Evolutionary conservation across 2,329 filamentous ascomycete species (phyloP).

Genomic region (Scleromitrula shiraiana): DNA sequence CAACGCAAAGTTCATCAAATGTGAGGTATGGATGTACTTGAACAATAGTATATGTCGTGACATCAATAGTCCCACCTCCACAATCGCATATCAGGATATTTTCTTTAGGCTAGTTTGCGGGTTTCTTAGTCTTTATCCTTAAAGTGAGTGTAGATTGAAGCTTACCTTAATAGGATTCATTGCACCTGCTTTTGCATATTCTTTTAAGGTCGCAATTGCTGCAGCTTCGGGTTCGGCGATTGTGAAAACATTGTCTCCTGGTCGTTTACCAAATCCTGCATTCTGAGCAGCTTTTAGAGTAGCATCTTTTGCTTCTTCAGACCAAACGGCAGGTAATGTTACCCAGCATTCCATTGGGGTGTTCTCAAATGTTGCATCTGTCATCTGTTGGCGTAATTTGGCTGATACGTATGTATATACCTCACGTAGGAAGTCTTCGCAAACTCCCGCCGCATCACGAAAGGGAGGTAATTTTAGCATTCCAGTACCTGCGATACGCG

Average conservation of each 20-base stretch:
- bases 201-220: constrained; percentile 19
- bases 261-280: constrained; percentile 16
- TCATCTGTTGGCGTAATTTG: constrained; percentile 11
- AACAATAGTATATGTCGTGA: constrained; percentile 20
- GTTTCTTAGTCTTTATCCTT: not conserved
- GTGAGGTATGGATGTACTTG: constrained; percentile 13
- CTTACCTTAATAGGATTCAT: constrained; percentile 15
- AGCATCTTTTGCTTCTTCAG: constrained; percentile 21
- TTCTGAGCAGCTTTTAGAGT: constrained; percentile 20
- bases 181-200: constrained; percentile 1
- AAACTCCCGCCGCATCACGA: constrained; percentile 15
- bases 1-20: constrained; percentile 20
- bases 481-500: not conserved
- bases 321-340: constrained; percentile 24
- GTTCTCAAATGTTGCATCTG: constrained; percentile 9
- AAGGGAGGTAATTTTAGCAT: constrained; percentile 16
- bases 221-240: constrained; percentile 26
- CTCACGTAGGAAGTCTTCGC: constrained; percentile 19
- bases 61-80: constrained; percentile 23
- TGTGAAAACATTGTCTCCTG: constrained; percentile 16
- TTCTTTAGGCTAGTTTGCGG: constrained; percentile 12
- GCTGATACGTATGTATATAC: constrained; percentile 13
- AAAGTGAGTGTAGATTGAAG: not conserved
- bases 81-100: constrained; percentile 23
- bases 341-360: constrained; percentile 22